Base-by-base conservation (phyloP, 2,329 filamentous ascomycete species). In the Pleurostoma richardsiae region DNA sequence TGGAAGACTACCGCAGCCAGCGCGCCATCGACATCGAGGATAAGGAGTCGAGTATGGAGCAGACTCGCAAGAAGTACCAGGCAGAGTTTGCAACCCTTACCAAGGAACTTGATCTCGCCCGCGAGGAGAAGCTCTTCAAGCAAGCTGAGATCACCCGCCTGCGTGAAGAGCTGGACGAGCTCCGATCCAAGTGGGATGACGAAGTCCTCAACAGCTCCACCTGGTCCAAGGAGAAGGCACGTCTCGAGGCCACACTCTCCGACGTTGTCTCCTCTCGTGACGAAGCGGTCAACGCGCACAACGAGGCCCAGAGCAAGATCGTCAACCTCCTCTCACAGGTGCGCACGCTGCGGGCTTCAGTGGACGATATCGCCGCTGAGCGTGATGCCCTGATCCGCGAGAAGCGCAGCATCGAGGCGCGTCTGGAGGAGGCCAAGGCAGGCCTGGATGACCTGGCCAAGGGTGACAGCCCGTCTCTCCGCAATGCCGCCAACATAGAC, bases 41-140 rank as follows among this genome's bases (percentile, higher is more conserved):
- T 68, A 96, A 94, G 66, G 92, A 97, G 67, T 86, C 86, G 7
- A 94, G 88, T 55, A 88, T 96, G 81, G 94, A 99, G 69, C 92
- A 97, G 68, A 96, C 92, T 40, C 83, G 92, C 59, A 94, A 92
- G 76, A 99, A 97, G 74, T 99, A 97, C 64, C 94, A 97, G 64
- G 80, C 85, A 39, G 92, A 99, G 65, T 90, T 96, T 62, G 86
- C 89, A 11, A 87, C 87, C 4, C 74, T 97, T 42, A 94, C 88
- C 44, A 90, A 91, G 58, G 94, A 99, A 68, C 82, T 99, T 29
- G 92, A 97, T 62, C 80, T 95, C 51, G 91, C 95, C 56, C 86
- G 94, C 33, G 91, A 97, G 63, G 92, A 95, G 67, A 83, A 76
- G 76, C 87, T 74, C 69, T 96, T 72, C 78, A 92, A 78, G 79